Conservation (phyloP, 805 yeast genomes). For the Yamadazyma scolyti region DNA sequence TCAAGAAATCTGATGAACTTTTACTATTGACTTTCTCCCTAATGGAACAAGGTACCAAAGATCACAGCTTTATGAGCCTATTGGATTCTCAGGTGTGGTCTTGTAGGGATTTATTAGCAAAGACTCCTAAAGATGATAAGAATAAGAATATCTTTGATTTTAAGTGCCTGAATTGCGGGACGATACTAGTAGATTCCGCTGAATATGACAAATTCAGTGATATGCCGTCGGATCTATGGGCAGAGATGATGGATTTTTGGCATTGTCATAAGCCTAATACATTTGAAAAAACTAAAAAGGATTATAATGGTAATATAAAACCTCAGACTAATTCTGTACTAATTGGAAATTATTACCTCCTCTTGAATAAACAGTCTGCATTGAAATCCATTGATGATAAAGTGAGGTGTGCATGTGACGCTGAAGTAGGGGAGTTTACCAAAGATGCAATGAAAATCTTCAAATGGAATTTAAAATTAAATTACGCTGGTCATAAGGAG, state of each 20-base stretch:
- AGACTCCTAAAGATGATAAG: constrained; percentile 24
- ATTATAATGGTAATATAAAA: constrained; percentile 38
- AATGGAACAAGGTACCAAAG: neutral
- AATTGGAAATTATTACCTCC: constrained; percentile 57
- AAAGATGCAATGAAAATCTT: constrained; percentile 24
- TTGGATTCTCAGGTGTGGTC: constrained; percentile 35
- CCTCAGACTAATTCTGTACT: constrained; percentile 44
- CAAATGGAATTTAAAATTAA: constrained; percentile 55
- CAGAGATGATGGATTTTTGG: constrained; percentile 96
- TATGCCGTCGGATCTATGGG: constrained; percentile 92
- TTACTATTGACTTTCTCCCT: constrained; percentile 1
- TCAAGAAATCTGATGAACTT: constrained; percentile 1
- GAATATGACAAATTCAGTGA: constrained; percentile 40
- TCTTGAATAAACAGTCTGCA: constrained; percentile 24
- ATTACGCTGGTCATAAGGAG: constrained; percentile 16
- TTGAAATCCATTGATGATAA: constrained; percentile 3
- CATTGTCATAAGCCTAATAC: constrained; percentile 83
- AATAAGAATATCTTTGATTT: constrained; percentile 23
- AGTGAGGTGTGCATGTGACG: constrained; percentile 43
- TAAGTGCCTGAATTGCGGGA: constrained; percentile 28
- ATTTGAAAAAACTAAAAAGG: constrained; percentile 16
- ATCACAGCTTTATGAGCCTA: constrained; percentile 6
- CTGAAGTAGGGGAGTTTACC: constrained; percentile 27
- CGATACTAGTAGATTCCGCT: constrained; percentile 24
- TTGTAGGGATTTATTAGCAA: constrained; percentile 35